A percentile compares a stretch with the other conserved stretches of the same genome.
Evolutionary conservation across 2,329 filamentous ascomycete genomes (phyloP).

Genomic region (Helotiales sp.): DNA sequence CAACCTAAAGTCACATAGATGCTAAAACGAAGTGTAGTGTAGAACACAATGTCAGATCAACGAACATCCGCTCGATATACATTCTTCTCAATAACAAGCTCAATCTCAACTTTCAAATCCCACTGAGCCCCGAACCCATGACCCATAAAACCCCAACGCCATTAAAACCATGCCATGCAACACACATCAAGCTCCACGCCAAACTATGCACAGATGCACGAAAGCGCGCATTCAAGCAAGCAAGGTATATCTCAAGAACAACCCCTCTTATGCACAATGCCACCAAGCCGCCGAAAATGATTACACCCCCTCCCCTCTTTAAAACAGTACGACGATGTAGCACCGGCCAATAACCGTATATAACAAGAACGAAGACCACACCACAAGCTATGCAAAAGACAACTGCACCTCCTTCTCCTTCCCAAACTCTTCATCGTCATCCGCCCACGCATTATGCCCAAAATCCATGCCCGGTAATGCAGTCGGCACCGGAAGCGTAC

Average conservation of each 20-base stretch:
- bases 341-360: background rate
- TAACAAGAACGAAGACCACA: background rate
- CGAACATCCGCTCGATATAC: too few relatives aligned
- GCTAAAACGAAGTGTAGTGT: too few relatives aligned
- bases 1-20: too few relatives aligned
- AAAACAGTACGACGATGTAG: background rate
- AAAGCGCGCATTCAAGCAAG: background rate
- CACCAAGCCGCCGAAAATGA: too few relatives aligned
- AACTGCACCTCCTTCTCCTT: conserved; percentile 75
- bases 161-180: too few relatives aligned
- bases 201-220: background rate
- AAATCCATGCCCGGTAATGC: conserved; percentile 39
- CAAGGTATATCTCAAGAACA: background rate
- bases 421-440: conserved; percentile 68
- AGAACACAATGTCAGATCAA: too few relatives aligned
- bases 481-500: conserved; percentile 44
- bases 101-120: too few relatives aligned
- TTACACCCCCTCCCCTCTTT: background rate
- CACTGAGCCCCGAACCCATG: too few relatives aligned
- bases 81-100: too few relatives aligned
- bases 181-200: too few relatives aligned
- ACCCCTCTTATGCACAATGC: background rate
- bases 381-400: conserved; percentile 60
- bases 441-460: conserved; percentile 68
- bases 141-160: too few relatives aligned